A percentile compares a stretch with the other conserved stretches of the same genome.
These are phyloP conservation scores for Tubosaeta sp. DNA, from an alignment of 768 basidiomycete genomes.

Conservation along the genomic window DNA sequence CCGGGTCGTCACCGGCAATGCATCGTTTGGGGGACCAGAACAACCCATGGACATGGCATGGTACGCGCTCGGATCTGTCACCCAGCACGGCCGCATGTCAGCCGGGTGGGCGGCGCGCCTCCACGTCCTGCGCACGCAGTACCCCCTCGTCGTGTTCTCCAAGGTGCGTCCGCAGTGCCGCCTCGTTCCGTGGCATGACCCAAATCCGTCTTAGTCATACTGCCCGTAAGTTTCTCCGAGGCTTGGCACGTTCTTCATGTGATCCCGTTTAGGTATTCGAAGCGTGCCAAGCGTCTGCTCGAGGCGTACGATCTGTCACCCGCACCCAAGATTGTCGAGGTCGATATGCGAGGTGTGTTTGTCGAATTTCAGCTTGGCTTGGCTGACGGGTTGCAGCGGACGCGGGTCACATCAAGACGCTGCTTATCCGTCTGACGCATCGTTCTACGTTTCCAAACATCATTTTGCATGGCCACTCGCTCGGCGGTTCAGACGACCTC, in stretches of 20 bases:
- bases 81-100: conserved; percentile 12
- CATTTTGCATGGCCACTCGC: conserved; percentile 55
- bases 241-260: not conserved
- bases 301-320: conserved; percentile 57
- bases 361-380: not conserved
- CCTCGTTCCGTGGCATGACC: not conserved
- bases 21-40: conserved; percentile 34
- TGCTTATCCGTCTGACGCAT: conserved; percentile 62
- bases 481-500: conserved; percentile 67
- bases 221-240: conserved; percentile 55
- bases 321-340: conserved; percentile 65
- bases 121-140: conserved; percentile 39
- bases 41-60: conserved; percentile 47
- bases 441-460: conserved; percentile 76
- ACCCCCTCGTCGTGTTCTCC: conserved; percentile 77
- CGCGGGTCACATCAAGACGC: conserved; percentile 53
- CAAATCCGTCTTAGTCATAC: conserved; percentile 47
- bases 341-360: conserved; percentile 61
- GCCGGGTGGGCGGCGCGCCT: conserved; percentile 35
- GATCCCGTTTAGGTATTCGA: conserved; percentile 21
- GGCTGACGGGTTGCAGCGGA: conserved; percentile 44
- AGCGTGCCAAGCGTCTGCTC: conserved; percentile 45
- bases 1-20: conserved; percentile 12
- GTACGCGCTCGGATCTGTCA: conserved; percentile 46
- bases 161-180: conserved; percentile 47